Evolutionary conservation across 169 alveolate genomes (phyloP).

Genomic region (Plasmodium gaboni): DNA sequence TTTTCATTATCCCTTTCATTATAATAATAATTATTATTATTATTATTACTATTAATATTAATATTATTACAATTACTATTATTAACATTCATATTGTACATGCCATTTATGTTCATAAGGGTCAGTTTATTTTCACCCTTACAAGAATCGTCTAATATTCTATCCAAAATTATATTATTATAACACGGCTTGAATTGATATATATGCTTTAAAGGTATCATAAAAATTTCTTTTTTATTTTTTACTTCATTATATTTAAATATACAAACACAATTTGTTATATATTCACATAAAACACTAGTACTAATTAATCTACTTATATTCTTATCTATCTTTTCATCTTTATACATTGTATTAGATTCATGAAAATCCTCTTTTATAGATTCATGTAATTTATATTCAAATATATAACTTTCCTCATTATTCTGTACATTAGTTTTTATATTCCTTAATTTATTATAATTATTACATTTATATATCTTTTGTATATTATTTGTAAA

Average conservation of each 20-base stretch:
- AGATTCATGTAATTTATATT: constrained; percentile 62
- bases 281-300: constrained; percentile 74
- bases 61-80: too few species aligned
- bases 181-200: constrained; percentile 71
- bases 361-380: constrained; percentile 43
- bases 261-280: constrained; percentile 63
- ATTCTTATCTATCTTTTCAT: constrained; percentile 24
- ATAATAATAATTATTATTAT: too few species aligned
- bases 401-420: constrained; percentile 72
- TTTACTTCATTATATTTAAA: constrained; percentile 70
- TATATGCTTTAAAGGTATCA: constrained; percentile 72
- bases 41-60: too few species aligned
- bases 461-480: constrained; percentile 43
- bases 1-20: too few species aligned
- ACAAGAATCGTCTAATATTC: neutral
- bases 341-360: constrained; percentile 35
- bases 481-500: constrained; percentile 59
- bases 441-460: constrained; percentile 56
- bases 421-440: constrained; percentile 30
- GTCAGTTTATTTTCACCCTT: neutral
- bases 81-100: too few species aligned
- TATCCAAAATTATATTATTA: constrained; percentile 41
- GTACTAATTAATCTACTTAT: constrained; percentile 74
- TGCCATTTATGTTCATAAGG: too few species aligned
- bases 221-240: constrained; percentile 67